Evolutionary conservation across 2,329 filamentous ascomycete genomes (phyloP).

Genomic region (Endoconidiophora laricicola): DNA sequence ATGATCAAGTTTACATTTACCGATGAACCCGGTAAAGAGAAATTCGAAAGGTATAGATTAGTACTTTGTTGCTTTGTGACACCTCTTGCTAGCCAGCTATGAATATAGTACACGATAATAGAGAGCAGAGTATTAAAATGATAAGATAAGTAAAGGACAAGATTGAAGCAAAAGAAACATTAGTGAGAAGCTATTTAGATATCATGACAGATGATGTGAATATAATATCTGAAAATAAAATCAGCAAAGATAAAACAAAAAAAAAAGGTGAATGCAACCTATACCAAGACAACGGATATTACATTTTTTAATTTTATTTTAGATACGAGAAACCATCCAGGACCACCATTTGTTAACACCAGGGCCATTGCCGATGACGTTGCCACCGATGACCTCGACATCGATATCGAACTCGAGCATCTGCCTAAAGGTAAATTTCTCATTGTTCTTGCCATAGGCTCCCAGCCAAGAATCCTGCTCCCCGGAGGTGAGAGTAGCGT

Average conservation of each 20-base stretch:
- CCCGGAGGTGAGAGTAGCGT: constrained; percentile 41
- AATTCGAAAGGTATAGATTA: too few relatives aligned
- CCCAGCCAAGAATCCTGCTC: constrained; percentile 78
- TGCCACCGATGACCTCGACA: constrained; percentile 64
- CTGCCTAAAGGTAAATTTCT: constrained; percentile 62
- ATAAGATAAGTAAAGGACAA: too few relatives aligned
- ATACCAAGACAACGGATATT: background rate
- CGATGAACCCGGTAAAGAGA: too few relatives aligned
- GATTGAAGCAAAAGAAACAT: background rate
- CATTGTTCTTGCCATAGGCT: constrained; percentile 47
- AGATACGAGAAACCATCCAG: constrained; percentile 71
- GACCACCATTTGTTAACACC: constrained; percentile 73
- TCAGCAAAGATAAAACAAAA: background rate
- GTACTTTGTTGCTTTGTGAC: too few relatives aligned
- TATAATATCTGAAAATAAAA: too few relatives aligned
- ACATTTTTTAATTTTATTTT: constrained; percentile 14
- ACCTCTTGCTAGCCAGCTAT: too few relatives aligned
- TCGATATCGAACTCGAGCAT: constrained; percentile 71
- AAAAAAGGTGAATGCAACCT: background rate
- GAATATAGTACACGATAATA: too few relatives aligned
- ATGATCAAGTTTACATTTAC: too few relatives aligned
- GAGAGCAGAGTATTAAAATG: too few relatives aligned
- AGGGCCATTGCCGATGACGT: constrained; percentile 46
- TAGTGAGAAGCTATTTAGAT: background rate
- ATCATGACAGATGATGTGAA: too few relatives aligned